phyloP scores from a whole-genome alignment of 345 rosid species.

The Populus davidiana region DNA sequence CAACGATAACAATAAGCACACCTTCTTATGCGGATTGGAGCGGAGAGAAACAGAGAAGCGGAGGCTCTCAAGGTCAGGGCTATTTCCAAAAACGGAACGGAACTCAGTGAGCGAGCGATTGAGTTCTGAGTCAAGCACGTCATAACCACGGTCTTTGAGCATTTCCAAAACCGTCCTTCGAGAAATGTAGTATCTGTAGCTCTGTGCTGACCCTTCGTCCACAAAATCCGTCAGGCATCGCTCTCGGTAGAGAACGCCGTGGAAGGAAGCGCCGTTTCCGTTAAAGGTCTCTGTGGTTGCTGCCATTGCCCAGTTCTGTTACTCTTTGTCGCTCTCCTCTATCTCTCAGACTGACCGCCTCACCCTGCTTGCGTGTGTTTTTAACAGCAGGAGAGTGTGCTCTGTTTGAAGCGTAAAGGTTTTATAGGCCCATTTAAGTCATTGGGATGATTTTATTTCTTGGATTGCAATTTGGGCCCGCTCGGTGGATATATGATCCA shows the following conservation, averaged over 20 bases:
- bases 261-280: background rate
- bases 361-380: too few relatives aligned
- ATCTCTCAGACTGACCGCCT: too few relatives aligned
- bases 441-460: too few relatives aligned
- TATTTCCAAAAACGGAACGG: constrained; percentile 21
- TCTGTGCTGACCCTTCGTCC: constrained; percentile 13
- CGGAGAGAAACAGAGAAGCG: constrained; percentile 24
- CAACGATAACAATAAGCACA: background rate
- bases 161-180: constrained; percentile 37
- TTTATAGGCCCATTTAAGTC: too few relatives aligned
- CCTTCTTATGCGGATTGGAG: constrained; percentile 31
- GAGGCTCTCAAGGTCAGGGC: constrained; percentile 24
- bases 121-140: constrained; percentile 24
- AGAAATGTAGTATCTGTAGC: constrained; percentile 30
- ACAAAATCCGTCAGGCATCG: background rate
- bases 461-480: too few relatives aligned
- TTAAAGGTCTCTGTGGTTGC: background rate
- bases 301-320: background rate
- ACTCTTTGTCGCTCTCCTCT: background rate
- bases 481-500: too few relatives aligned
- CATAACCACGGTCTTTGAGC: constrained; percentile 39
- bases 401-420: too few relatives aligned
- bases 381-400: too few relatives aligned
- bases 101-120: constrained; percentile 30
- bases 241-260: background rate